A percentile compares a stretch with the other conserved stretches of the same genome.
These are phyloP conservation scores for Solanum aculeatissimum DNA, from an alignment of 305 asterid species.

Conservation along the genomic window DNA sequence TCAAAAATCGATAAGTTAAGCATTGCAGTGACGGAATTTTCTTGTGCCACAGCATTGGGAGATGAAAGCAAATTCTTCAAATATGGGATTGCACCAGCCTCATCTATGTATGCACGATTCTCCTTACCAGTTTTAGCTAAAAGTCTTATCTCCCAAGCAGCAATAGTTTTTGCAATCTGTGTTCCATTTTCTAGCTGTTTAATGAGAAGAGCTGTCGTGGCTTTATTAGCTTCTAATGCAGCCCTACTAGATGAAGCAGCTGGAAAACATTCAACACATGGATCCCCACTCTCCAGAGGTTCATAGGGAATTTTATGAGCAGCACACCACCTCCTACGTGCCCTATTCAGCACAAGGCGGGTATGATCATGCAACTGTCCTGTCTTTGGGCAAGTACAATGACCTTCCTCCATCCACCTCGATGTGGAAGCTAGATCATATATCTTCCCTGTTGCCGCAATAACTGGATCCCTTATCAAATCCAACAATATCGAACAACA, in stretches of 20 bases:
- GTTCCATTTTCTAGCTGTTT: constrained; percentile 62
- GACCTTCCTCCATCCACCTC: constrained; percentile 95
- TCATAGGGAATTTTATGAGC: constrained; percentile 59
- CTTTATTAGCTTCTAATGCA: constrained; percentile 61
- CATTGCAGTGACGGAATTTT: constrained; percentile 86
- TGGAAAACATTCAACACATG: constrained; percentile 15
- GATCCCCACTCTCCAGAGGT: constrained; percentile 40
- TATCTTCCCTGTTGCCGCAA: constrained; percentile 84
- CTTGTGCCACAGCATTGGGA: constrained; percentile 62
- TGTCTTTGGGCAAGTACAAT: constrained; percentile 71
- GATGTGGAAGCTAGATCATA: constrained; percentile 64
- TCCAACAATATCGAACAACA: constrained; percentile 84
- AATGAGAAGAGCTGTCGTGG: constrained; percentile 55
- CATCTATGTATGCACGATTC: constrained; percentile 79
- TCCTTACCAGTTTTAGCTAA: constrained; percentile 74
- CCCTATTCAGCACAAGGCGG: constrained; percentile 62
- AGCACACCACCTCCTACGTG: constrained; percentile 70
- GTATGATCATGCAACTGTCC: constrained; percentile 74
- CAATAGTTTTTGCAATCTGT: constrained; percentile 58
- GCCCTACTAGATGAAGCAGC: constrained; percentile 52
- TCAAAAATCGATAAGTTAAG: constrained; percentile 75
- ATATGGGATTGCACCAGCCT: constrained; percentile 83
- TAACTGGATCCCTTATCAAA: constrained; percentile 88
- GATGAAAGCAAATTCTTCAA: constrained; percentile 50
- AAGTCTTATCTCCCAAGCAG: constrained; percentile 74